A percentile compares a stretch with the other conserved stretches of the same genome.
phyloP scores from a whole-genome alignment of 2,329 filamentous ascomycete genomes.

The Aspergillus awamori region DNA sequence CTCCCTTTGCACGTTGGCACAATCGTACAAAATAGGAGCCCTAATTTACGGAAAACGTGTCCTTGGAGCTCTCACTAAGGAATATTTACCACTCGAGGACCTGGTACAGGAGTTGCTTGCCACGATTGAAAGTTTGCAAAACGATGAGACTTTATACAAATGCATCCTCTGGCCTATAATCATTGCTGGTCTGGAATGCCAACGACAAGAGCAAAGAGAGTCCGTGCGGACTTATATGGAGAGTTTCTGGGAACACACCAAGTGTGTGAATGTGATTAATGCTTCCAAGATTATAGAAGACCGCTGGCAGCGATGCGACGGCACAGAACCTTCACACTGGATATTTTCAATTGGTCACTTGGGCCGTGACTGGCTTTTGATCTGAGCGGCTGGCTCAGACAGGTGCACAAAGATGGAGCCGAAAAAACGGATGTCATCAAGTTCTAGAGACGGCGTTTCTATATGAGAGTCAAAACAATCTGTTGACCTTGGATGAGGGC shows the following conservation, averaged over 20 bases:
- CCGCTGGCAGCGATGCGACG: conserved; percentile 28
- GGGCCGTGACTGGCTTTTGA: conserved; percentile 36
- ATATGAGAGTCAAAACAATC: too few relatives aligned
- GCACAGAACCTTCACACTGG: conserved; percentile 24
- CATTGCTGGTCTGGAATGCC: conserved; percentile 36
- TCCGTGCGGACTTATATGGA: conserved; percentile 31
- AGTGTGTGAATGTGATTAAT: conserved; percentile 38
- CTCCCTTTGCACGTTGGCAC: conserved; percentile 31
- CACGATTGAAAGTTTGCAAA: conserved; percentile 28
- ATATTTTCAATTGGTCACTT: conserved; percentile 34
- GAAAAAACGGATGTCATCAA: background rate
- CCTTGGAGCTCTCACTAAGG: conserved; percentile 27
- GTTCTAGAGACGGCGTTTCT: too few relatives aligned
- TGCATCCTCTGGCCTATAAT: conserved; percentile 41
- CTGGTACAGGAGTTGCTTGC: conserved; percentile 30
- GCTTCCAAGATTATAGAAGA: conserved; percentile 32
- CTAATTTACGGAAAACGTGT: conserved; percentile 37
- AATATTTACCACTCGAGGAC: conserved; percentile 20
- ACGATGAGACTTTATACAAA: conserved; percentile 33
- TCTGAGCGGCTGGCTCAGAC: conserved; percentile 18
- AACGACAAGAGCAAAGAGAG: conserved; percentile 23
- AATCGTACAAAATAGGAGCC: conserved; percentile 34
- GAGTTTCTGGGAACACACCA: conserved; percentile 34
- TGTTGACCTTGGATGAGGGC: too few relatives aligned
- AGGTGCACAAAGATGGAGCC: background rate